These are phyloP conservation scores for Chrysanthemum seticuspe DNA, from an alignment of 129 eudicot species.

Conservation along the genomic window DNA sequence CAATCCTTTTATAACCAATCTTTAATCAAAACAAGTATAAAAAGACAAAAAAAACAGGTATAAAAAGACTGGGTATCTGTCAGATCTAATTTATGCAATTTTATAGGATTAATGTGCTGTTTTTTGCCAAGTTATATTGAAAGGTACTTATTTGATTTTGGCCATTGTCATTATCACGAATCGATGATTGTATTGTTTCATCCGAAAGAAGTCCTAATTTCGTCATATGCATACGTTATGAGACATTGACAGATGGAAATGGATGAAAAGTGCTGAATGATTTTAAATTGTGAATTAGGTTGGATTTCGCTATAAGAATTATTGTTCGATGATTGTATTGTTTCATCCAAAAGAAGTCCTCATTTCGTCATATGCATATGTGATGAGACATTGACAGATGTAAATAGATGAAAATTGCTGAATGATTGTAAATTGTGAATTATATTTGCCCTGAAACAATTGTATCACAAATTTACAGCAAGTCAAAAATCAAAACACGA, in stretches of 20 bases:
- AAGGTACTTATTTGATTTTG: constrained; percentile 3
- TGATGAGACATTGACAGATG: not conserved
- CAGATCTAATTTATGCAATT: not conserved
- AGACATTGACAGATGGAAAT: not conserved
- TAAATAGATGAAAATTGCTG: not conserved
- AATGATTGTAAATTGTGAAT: too few relatives aligned
- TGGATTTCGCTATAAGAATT: too few relatives aligned
- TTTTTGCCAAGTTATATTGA: not conserved
- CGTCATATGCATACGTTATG: not conserved
- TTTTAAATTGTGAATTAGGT: too few relatives aligned
- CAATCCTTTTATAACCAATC: not conserved
- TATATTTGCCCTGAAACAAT: too few relatives aligned
- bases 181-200: not conserved
- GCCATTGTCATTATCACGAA: not conserved
- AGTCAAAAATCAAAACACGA: too few relatives aligned
- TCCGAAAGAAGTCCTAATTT: too few relatives aligned
- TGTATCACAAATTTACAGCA: too few relatives aligned
- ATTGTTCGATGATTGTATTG: not conserved
- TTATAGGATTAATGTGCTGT: not conserved
- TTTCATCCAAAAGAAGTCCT: too few relatives aligned
- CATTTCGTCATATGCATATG: not conserved
- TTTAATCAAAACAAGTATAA: not conserved
- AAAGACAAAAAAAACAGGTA: not conserved
- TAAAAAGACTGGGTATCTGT: not conserved
- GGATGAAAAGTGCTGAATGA: too few relatives aligned